Evolutionary conservation across 805 yeast genomes (phyloP).

Genomic region (Candida qinlingensis): DNA sequence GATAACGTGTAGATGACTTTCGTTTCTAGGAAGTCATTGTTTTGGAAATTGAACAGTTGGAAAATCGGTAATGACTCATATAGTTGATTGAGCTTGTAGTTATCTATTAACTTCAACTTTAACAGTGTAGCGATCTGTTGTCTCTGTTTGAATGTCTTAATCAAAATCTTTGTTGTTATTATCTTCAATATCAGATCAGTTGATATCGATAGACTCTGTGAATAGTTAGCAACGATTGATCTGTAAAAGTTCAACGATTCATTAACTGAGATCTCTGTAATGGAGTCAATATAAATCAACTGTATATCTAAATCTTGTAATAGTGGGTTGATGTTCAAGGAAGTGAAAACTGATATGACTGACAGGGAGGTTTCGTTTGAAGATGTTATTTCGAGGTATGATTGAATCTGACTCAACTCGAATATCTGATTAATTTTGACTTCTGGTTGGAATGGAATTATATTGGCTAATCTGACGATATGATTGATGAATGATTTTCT

Average conservation of each 20-base stretch:
- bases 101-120: neutral
- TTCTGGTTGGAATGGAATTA: constrained; percentile 20
- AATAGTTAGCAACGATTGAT: constrained; percentile 7
- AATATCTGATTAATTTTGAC: constrained; percentile 1
- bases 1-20: constrained; percentile 11
- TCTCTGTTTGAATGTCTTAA: constrained; percentile 19
- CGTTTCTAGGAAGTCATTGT: constrained; percentile 10
- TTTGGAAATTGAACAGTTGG: constrained; percentile 2
- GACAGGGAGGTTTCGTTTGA: constrained; percentile 18
- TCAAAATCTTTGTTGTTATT: constrained; percentile 12
- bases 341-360: constrained; percentile 15
- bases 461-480: constrained; percentile 19
- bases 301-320: constrained; percentile 15
- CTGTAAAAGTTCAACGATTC: constrained; percentile 3
- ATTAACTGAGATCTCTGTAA: constrained; percentile 15
- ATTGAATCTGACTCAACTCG: constrained; percentile 9
- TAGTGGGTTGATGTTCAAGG: constrained; percentile 13
- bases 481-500: constrained; percentile 16
- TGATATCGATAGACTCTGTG: constrained; percentile 4
- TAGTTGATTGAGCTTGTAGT: constrained; percentile 9
- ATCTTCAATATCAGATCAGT: constrained; percentile 13
- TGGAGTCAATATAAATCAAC: constrained; percentile 18
- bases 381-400: constrained; percentile 11
- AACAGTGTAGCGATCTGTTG: constrained; percentile 2
- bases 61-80: constrained; percentile 15